Conservation (phyloP, 2,329 filamentous ascomycete genomes). For the Pestalotiopsis sp. region DNA sequence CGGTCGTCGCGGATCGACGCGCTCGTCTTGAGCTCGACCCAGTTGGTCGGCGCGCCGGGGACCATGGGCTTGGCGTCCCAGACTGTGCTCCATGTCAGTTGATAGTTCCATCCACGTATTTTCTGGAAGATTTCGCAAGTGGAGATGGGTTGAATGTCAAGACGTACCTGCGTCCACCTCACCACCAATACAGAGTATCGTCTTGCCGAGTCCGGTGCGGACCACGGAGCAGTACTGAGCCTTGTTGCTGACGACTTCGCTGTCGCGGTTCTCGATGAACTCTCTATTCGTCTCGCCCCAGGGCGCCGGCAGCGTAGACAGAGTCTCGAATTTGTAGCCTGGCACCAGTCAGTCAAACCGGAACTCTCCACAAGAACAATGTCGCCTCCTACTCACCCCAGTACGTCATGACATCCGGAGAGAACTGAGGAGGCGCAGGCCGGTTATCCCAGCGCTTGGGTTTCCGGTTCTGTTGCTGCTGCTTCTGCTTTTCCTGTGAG, state of each 20-base stretch:
- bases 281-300: constrained; percentile 76
- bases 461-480: constrained; percentile 53
- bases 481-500: constrained; percentile 61
- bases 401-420: constrained; percentile 84
- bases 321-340: constrained; percentile 97
- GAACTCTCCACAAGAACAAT: too few species aligned
- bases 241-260: constrained; percentile 79
- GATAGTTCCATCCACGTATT: not conserved
- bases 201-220: constrained; percentile 79
- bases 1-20: constrained; percentile 68
- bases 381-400: constrained; percentile 67
- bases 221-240: constrained; percentile 96
- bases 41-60: constrained; percentile 74
- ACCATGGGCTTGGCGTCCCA: constrained; percentile 79
- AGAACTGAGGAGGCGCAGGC: constrained; percentile 35
- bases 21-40: constrained; percentile 95
- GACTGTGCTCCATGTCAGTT: constrained; percentile 49
- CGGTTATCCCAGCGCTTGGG: constrained; percentile 25
- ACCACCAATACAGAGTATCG: constrained; percentile 78
- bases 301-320: constrained; percentile 73
- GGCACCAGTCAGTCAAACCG: constrained; percentile 12
- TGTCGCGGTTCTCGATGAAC: constrained; percentile 76
- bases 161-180: constrained; percentile 84
- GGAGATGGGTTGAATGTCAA: not conserved
- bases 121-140: not conserved